A percentile compares a stretch with the other conserved stretches of the same genome.
Evolutionary conservation across 179 eudicot genomes (phyloP).

Genomic region (Beta corolliflora): DNA sequence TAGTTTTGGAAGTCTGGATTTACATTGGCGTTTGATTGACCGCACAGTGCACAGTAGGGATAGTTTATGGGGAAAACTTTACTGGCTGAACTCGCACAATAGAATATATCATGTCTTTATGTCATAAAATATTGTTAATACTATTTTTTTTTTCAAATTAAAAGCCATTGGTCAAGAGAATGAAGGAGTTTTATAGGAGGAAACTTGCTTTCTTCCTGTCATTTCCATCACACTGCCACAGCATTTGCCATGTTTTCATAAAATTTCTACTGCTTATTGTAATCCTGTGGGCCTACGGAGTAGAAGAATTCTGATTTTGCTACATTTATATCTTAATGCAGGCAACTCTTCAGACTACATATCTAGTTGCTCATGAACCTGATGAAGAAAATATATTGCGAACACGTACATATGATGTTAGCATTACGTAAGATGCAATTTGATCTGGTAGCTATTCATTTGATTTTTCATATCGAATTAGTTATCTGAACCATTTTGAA

Average conservation of each 20-base stretch:
- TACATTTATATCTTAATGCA: conserved; percentile 38
- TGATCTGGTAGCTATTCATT: conserved; percentile 1
- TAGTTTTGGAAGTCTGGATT: not conserved
- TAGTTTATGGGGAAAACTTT: not conserved
- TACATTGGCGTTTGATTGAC: too few relatives aligned
- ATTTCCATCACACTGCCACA: too few relatives aligned
- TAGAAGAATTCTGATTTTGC: not conserved
- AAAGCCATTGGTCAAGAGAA: too few relatives aligned
- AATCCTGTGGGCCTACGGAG: not conserved
- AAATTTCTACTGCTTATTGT: not conserved
- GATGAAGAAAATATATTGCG: conserved; percentile 93
- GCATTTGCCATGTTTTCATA: not conserved
- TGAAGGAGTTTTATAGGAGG: too few relatives aligned
- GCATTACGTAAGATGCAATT: conserved; percentile 77
- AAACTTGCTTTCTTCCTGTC: not conserved
- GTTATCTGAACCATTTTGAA: not conserved
- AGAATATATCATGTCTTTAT: not conserved
- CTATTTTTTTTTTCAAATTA: too few relatives aligned
- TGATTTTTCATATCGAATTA: conserved; percentile 6
- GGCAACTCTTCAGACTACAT: conserved; percentile 81
- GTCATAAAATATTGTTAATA: too few relatives aligned
- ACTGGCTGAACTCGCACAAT: not conserved
- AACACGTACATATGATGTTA: conserved; percentile 96
- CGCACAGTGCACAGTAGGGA: not conserved
- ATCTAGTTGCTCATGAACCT: conserved; percentile 93